These are phyloP conservation scores for Xylaria sp. DNA, from an alignment of 2,329 filamentous ascomycete species.

Conservation along the genomic window DNA sequence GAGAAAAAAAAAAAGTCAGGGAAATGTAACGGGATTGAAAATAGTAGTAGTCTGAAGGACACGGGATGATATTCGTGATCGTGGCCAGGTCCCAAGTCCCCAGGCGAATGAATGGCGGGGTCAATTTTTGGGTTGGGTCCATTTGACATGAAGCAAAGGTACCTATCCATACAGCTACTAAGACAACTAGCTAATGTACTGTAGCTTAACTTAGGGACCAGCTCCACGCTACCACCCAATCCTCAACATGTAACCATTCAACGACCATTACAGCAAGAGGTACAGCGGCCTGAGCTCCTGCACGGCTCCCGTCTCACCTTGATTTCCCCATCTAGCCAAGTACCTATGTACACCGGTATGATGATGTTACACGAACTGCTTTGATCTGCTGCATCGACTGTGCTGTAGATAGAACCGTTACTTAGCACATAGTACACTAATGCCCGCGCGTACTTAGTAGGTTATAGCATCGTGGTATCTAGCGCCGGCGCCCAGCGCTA, in stretches of 20 bases:
- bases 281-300: neutral
- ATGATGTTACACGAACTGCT: constrained; percentile 17
- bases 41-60: constrained; percentile 1
- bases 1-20: neutral
- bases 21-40: neutral
- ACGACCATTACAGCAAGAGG: neutral
- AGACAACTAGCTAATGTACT: constrained; percentile 13
- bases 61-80: constrained; percentile 16
- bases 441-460: neutral
- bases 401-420: neutral
- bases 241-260: neutral
- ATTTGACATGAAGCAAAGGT: neutral
- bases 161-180: constrained; percentile 14
- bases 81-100: constrained; percentile 16
- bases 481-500: constrained; percentile 3
- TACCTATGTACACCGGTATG: neutral
- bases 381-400: neutral
- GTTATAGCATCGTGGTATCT: constrained; percentile 1
- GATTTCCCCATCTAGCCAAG: constrained; percentile 5
- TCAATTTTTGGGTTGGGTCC: constrained; percentile 27
- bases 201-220: constrained; percentile 23
- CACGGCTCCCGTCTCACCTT: constrained; percentile 9
- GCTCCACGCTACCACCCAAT: constrained; percentile 27
- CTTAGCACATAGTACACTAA: constrained; percentile 3
- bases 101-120: constrained; percentile 32